phyloP scores from a whole-genome alignment of 1,284 basidiomycete genomes.

The Somion occarium region DNA sequence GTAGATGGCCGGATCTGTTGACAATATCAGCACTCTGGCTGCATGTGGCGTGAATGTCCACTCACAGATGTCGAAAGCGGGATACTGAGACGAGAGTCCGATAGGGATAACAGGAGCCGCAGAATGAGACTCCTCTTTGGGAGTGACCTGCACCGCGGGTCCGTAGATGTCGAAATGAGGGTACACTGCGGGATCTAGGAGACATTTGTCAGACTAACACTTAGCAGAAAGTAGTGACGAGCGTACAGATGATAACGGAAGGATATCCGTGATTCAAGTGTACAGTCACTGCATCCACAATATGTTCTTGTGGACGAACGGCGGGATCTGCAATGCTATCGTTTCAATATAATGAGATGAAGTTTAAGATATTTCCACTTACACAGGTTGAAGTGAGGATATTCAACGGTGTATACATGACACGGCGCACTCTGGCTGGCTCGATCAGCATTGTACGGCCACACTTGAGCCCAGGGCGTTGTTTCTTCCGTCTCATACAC shows the following conservation, averaged over 20 bases:
- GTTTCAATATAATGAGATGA: slow-evolving; percentile 3
- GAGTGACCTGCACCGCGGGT: background rate
- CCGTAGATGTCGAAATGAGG: slow-evolving; percentile 26
- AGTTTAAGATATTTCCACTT: slow-evolving; percentile 9
- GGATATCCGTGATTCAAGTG: slow-evolving; percentile 5
- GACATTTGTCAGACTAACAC: background rate
- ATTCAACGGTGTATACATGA: slow-evolving; percentile 8
- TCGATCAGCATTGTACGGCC: slow-evolving; percentile 7
- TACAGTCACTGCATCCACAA: background rate
- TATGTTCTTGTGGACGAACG: slow-evolving; percentile 26
- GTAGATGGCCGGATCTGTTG: slow-evolving; percentile 7
- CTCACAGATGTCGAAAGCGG: slow-evolving; percentile 9
- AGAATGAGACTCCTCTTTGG: background rate
- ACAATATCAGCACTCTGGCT: background rate
- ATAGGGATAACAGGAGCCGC: background rate
- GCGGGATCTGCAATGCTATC: slow-evolving; percentile 27
- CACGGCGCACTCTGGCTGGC: background rate
- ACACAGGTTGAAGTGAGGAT: slow-evolving; percentile 29
- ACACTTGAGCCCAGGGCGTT: slow-evolving; percentile 15
- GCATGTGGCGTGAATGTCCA: slow-evolving; percentile 5
- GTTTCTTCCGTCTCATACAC: background rate
- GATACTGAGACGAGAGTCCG: slow-evolving; percentile 7
- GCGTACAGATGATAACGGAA: slow-evolving; percentile 3
- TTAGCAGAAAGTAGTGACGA: background rate
- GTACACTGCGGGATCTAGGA: slow-evolving; percentile 21